Conservation (phyloP, 2,329 filamentous ascomycete genomes). For the Calonectria crousiana region DNA sequence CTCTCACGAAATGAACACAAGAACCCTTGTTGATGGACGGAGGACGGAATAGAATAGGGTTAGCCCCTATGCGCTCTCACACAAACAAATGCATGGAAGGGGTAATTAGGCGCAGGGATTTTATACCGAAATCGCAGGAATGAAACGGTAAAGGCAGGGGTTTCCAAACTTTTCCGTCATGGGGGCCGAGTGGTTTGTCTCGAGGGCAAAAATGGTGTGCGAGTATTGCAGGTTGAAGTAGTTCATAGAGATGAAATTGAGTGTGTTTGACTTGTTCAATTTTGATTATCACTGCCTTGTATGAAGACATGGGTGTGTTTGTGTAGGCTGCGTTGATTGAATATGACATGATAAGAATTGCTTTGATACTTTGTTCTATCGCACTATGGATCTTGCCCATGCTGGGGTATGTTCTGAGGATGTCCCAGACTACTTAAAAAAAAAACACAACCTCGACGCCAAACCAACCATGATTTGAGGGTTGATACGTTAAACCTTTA, state of each 20-base stretch:
- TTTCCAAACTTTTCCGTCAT: slow-evolving; percentile 25
- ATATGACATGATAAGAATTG: neutral
- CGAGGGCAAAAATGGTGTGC: slow-evolving; percentile 24
- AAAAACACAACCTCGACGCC: slow-evolving; percentile 13
- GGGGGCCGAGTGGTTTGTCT: slow-evolving; percentile 8
- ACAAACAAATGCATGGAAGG: slow-evolving; percentile 42
- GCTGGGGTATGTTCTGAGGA: neutral
- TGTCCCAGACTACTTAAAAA: neutral
- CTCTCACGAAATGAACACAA: slow-evolving; percentile 40
- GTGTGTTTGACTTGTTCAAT: slow-evolving; percentile 30
- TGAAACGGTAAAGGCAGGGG: slow-evolving; percentile 29
- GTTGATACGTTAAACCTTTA: neutral
- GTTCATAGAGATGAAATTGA: slow-evolving; percentile 43
- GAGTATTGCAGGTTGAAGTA: slow-evolving; percentile 36
- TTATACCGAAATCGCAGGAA: slow-evolving; percentile 35
- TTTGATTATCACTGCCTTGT: neutral
- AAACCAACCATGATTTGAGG: neutral
- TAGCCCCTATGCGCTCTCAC: slow-evolving; percentile 26
- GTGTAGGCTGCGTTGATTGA: neutral
- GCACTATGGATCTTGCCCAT: neutral
- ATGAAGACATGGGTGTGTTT: neutral
- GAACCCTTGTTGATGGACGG: slow-evolving; percentile 32
- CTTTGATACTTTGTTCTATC: neutral
- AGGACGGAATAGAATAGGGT: slow-evolving; percentile 44
- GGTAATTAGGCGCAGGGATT: slow-evolving; percentile 41